Evolutionary conservation across 257 asterid genomes (phyloP).

Genomic region (Scutellaria galericulata): DNA sequence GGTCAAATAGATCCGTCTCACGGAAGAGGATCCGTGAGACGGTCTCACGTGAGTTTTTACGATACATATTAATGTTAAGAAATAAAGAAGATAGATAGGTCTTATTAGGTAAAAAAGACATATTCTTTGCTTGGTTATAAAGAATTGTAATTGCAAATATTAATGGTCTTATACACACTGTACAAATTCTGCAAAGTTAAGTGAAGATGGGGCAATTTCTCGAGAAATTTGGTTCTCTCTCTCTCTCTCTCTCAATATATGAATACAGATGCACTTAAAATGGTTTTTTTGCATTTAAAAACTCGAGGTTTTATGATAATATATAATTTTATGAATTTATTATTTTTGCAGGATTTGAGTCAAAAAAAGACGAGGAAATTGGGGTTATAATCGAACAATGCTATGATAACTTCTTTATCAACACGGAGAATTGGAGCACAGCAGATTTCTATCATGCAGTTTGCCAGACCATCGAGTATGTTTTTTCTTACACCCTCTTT

Average conservation of each 20-base stretch:
- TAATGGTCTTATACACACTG: too few relatives aligned
- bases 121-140: slow-evolving; percentile 25
- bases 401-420: slow-evolving; percentile 47
- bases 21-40: too few relatives aligned
- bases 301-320: not conserved
- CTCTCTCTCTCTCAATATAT: not conserved
- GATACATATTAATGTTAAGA: too few relatives aligned
- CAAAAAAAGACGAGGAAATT: slow-evolving; percentile 40
- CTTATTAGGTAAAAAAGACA: not conserved
- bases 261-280: not conserved
- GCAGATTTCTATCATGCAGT: slow-evolving; percentile 66
- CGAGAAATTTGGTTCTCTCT: slow-evolving; percentile 46
- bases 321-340: not conserved
- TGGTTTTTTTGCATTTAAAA: not conserved
- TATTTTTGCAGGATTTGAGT: slow-evolving; percentile 49
- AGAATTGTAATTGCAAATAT: slow-evolving; percentile 4
- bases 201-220: slow-evolving; percentile 48
- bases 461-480: slow-evolving; percentile 66
- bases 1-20: too few relatives aligned
- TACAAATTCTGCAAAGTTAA: not conserved
- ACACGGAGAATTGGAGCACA: slow-evolving; percentile 42
- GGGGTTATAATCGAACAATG: slow-evolving; percentile 46
- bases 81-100: not conserved
- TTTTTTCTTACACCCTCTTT: not conserved
- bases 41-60: too few relatives aligned